A percentile compares a stretch with the other conserved stretches of the same genome.
These are phyloP conservation scores for Fusarium solani-melongenae DNA, from an alignment of 2,329 filamentous ascomycete genomes.

Conservation along the genomic window DNA sequence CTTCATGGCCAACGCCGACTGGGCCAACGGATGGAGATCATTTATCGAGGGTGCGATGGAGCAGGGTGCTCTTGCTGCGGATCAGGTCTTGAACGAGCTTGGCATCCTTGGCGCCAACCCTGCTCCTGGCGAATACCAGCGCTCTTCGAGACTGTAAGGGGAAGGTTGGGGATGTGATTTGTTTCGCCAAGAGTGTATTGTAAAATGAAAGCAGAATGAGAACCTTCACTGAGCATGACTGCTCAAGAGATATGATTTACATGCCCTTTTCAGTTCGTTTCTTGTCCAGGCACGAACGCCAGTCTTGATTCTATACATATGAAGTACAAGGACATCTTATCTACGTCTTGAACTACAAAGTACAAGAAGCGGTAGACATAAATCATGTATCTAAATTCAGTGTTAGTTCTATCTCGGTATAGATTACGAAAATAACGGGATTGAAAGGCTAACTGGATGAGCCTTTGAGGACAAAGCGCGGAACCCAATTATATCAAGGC, in stretches of 20 bases:
- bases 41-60: slow-evolving; percentile 47
- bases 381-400: not conserved
- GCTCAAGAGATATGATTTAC: not conserved
- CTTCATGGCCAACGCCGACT: slow-evolving; percentile 42
- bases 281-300: not conserved
- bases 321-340: not conserved
- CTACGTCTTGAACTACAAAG: not conserved
- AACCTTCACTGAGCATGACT: not conserved
- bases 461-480: not conserved
- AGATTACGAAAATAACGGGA: too few species aligned
- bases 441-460: too few species aligned
- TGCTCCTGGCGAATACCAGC: not conserved
- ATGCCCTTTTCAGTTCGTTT: not conserved
- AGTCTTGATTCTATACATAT: not conserved
- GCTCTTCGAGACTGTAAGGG: not conserved
- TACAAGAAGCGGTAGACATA: not conserved
- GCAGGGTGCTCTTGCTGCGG: slow-evolving; percentile 28
- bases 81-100: not conserved
- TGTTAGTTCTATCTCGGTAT: not conserved
- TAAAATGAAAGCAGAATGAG: not conserved
- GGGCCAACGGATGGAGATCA: slow-evolving; percentile 43
- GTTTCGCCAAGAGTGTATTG: not conserved
- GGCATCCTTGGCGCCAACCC: not conserved
- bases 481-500: not conserved
- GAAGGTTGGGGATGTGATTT: not conserved